Percentiles rank a stretch among this genome's conserved stretches.
These are phyloP conservation scores for Annulohypoxylon moriforme DNA, from an alignment of 495 filamentous ascomycete species.

Conservation along the genomic window DNA sequence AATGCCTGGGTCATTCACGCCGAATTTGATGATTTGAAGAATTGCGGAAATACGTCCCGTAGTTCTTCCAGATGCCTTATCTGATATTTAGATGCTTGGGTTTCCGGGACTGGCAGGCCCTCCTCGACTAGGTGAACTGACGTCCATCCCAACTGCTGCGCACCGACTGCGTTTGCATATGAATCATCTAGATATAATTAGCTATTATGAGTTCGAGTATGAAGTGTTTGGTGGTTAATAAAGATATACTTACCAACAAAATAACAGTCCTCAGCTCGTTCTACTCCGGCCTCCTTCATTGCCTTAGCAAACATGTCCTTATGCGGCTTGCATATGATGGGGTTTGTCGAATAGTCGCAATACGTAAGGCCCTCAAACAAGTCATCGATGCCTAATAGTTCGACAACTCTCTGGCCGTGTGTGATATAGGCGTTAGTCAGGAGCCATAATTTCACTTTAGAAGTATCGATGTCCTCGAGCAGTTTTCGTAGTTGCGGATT, in stretches of 20 bases:
- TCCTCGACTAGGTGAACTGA: conserved; percentile 85
- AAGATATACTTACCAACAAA: conserved; percentile 77
- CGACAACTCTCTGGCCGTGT: conserved; percentile 85
- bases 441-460: conserved; percentile 89
- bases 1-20: conserved; percentile 21
- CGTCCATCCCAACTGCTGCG: conserved; percentile 81
- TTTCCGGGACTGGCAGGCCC: conserved; percentile 65
- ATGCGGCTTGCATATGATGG: conserved; percentile 86
- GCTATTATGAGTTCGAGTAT: not conserved
- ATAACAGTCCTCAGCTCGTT: conserved; percentile 72
- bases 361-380: conserved; percentile 93
- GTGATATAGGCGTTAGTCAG: conserved; percentile 96
- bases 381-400: conserved; percentile 82
- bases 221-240: not conserved
- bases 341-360: conserved; percentile 80
- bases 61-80: conserved; percentile 80
- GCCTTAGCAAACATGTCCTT: conserved; percentile 85
- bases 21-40: conserved; percentile 68
- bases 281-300: conserved; percentile 71
- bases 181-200: conserved; percentile 76
- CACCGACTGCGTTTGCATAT: conserved; percentile 75
- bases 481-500: conserved; percentile 78
- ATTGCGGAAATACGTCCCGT: conserved; percentile 75
- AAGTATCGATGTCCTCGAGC: conserved; percentile 79
- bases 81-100: conserved; percentile 72